Conservation (phyloP, 441 rosid genomes). For the Kokia cookei region DNA sequence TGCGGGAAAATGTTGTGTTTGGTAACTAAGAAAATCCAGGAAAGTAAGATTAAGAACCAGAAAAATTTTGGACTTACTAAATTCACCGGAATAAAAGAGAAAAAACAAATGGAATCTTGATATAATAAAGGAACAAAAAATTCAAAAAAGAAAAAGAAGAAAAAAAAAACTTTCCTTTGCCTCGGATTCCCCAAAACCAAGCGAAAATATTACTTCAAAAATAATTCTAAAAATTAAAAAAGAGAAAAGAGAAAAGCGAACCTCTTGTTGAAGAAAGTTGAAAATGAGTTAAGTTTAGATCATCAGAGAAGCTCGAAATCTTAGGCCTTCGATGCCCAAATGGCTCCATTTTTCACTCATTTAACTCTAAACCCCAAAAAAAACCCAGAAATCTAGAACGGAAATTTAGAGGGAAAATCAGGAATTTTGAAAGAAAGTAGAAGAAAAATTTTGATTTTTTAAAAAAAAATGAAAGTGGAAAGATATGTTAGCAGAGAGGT, state of each 20-base stretch:
- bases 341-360: slow-evolving; percentile 48
- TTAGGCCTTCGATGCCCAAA: slow-evolving; percentile 29
- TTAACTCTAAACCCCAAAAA: neutral
- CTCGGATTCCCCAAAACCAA: slow-evolving; percentile 18
- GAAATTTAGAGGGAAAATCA: slow-evolving; percentile 12
- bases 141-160: neutral
- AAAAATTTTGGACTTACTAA: neutral
- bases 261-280: slow-evolving; percentile 25
- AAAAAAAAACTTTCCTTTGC: neutral
- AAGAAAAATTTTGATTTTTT: neutral
- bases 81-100: neutral
- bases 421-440: neutral
- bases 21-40: slow-evolving; percentile 15
- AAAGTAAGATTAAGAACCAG: neutral
- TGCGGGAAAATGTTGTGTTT: slow-evolving; percentile 1
- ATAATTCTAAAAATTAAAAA: neutral
- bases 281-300: slow-evolving; percentile 24
- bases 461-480: neutral
- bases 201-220: neutral
- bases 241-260: slow-evolving; percentile 2
- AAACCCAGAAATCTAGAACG: slow-evolving; percentile 26
- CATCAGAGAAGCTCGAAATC: slow-evolving; percentile 3
- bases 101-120: neutral
- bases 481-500: neutral
- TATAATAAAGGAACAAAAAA: neutral